A percentile compares a stretch with the other conserved stretches of the same genome.
These are phyloP conservation scores for Ceratocystis eucalypticola DNA, from an alignment of 2,329 filamentous ascomycete species.

Conservation along the genomic window DNA sequence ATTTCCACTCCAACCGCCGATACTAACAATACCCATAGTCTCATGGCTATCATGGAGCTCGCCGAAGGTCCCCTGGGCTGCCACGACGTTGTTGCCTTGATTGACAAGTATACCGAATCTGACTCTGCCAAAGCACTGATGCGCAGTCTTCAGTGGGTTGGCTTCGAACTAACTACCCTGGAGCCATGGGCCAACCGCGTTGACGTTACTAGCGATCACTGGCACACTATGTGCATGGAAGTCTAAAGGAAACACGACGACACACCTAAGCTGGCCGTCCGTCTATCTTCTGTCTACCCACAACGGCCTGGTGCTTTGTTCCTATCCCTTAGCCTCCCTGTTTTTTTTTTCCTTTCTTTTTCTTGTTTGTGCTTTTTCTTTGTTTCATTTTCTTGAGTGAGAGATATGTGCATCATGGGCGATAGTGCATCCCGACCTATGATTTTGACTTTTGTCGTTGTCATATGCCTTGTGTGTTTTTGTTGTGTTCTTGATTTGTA, in stretches of 20 bases:
- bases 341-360: constrained; percentile 11
- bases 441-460: background rate
- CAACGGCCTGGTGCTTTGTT: background rate
- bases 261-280: background rate
- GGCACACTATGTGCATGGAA: constrained; percentile 85
- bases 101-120: constrained; percentile 56
- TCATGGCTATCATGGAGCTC: constrained; percentile 84
- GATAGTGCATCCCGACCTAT: constrained; percentile 15
- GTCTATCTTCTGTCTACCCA: background rate
- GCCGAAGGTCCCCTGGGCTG: constrained; percentile 65
- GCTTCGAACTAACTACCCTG: constrained; percentile 71
- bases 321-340: background rate
- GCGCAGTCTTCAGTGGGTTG: constrained; percentile 84
- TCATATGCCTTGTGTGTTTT: constrained; percentile 2
- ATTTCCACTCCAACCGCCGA: background rate
- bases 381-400: constrained; percentile 19
- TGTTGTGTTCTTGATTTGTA: background rate
- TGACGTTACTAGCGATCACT: constrained; percentile 59
- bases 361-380: constrained; percentile 12
- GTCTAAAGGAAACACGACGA: constrained; percentile 35
- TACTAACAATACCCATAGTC: constrained; percentile 35
- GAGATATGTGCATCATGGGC: constrained; percentile 9
- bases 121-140: constrained; percentile 53
- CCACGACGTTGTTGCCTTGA: constrained; percentile 62
- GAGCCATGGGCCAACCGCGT: constrained; percentile 55